Conservation (phyloP, 2,329 filamentous ascomycete species). For the Calycina marina region DNA sequence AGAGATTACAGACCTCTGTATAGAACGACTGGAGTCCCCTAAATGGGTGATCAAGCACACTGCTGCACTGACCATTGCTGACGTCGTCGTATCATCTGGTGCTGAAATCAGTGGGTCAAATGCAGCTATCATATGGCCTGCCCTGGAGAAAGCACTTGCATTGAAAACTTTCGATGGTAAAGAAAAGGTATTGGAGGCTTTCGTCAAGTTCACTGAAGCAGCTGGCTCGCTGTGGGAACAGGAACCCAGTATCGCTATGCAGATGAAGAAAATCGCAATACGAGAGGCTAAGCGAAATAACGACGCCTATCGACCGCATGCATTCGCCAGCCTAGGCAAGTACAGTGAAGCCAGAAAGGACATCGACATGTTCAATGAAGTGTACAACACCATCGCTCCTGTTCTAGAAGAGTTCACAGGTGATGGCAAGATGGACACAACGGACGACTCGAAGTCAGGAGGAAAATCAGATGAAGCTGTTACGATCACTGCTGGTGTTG, state of each 20-base stretch:
- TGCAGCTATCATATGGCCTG: conserved; percentile 60
- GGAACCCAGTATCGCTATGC: conserved; percentile 37
- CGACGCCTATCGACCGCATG: conserved; percentile 63
- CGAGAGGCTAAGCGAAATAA: conserved; percentile 90
- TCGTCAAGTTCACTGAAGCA: conserved; percentile 62
- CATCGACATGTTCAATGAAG: conserved; percentile 54
- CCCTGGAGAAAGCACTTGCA: conserved; percentile 64
- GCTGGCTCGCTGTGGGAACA: conserved; percentile 41
- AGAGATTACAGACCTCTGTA: conserved; percentile 62
- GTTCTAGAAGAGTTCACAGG: conserved; percentile 43
- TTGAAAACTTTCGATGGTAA: conserved; percentile 92
- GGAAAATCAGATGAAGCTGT: conserved; percentile 15
- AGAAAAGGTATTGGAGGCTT: conserved; percentile 66
- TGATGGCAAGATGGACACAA: conserved; percentile 50
- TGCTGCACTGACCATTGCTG: conserved; percentile 65
- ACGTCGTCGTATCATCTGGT: conserved; percentile 52
- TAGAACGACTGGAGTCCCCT: conserved; percentile 56
- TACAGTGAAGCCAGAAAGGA: conserved; percentile 56
- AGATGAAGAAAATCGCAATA: conserved; percentile 66
- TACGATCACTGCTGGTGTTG: conserved; percentile 20
- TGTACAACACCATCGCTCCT: conserved; percentile 46
- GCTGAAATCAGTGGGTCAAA: conserved; percentile 45
- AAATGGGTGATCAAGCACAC: conserved; percentile 89
- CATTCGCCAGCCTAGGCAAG: conserved; percentile 56
- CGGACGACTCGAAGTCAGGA: conserved; percentile 15